phyloP scores from a whole-genome alignment of 768 basidiomycete species.

The Suillus fuscotomentosus region DNA sequence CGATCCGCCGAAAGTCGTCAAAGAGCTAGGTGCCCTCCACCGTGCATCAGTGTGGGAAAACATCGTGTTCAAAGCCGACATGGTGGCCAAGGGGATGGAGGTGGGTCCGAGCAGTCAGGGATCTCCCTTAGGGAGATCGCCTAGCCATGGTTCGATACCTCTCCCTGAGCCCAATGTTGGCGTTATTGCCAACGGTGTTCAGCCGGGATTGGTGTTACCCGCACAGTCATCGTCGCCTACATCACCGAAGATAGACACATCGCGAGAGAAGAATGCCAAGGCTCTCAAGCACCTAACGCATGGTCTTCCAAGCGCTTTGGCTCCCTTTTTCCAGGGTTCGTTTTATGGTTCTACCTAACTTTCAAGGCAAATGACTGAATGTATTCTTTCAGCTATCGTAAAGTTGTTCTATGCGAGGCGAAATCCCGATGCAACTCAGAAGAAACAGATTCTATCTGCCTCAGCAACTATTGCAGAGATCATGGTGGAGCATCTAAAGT shows the following conservation, averaged over 20 bases:
- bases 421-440: conserved; percentile 71
- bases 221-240: conserved; percentile 22
- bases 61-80: conserved; percentile 65
- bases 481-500: conserved; percentile 66
- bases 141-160: conserved; percentile 40
- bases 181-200: conserved; percentile 29
- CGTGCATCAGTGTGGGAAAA: conserved; percentile 87
- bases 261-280: conserved; percentile 65
- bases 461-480: conserved; percentile 70
- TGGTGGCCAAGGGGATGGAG: conserved; percentile 54
- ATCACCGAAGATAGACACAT: conserved; percentile 39
- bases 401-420: conserved; percentile 85
- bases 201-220: conserved; percentile 21
- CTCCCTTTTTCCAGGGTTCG: conserved; percentile 86
- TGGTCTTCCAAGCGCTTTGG: conserved; percentile 70
- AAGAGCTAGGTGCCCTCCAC: conserved; percentile 76
- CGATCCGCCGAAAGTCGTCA: conserved; percentile 60
- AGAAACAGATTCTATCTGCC: conserved; percentile 71
- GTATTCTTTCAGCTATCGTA: conserved; percentile 59
- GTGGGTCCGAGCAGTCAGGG: conserved; percentile 40
- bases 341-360: conserved; percentile 7
- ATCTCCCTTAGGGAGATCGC: conserved; percentile 49
- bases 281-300: conserved; percentile 79
- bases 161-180: conserved; percentile 39
- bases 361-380: background rate